phyloP scores from a whole-genome alignment of 2,329 filamentous ascomycete species.

The Acrocalymma vagum region DNA sequence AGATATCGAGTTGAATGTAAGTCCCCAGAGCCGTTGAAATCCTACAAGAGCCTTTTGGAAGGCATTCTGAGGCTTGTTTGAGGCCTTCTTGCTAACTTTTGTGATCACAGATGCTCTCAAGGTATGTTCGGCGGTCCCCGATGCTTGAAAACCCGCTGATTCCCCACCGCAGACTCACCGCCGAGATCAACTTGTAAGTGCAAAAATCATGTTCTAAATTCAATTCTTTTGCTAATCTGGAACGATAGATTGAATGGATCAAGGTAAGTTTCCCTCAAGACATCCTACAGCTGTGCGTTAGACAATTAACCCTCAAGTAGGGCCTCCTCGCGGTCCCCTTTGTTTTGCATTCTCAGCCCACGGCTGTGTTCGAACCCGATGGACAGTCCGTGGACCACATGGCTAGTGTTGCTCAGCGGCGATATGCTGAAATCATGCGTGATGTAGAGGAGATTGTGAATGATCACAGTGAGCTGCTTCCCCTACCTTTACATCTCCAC shows the following conservation, averaged over 20 bases:
- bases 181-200: constrained; percentile 86
- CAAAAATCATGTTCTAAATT: not conserved
- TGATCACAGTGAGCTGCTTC: constrained; percentile 75
- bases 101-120: constrained; percentile 67
- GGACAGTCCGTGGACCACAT: constrained; percentile 73
- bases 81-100: constrained; percentile 26
- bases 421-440: constrained; percentile 94
- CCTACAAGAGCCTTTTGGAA: not conserved
- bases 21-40: constrained; percentile 16
- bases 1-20: constrained; percentile 53
- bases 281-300: not conserved
- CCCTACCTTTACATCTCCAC: not conserved
- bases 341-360: constrained; percentile 94
- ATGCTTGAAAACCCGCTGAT: constrained; percentile 24
- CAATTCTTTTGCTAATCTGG: constrained; percentile 17
- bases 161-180: constrained; percentile 78
- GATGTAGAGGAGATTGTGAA: constrained; percentile 93
- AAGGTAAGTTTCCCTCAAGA: constrained; percentile 61
- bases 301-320: constrained; percentile 24
- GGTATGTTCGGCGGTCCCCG: constrained; percentile 50
- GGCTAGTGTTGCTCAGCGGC: constrained; percentile 80
- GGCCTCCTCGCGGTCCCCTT: constrained; percentile 89
- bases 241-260: constrained; percentile 81
- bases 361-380: constrained; percentile 79
- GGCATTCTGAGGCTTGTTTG: not conserved